Conservation (phyloP, 2,329 filamentous ascomycete species). For the Fusarium tricinctum region DNA sequence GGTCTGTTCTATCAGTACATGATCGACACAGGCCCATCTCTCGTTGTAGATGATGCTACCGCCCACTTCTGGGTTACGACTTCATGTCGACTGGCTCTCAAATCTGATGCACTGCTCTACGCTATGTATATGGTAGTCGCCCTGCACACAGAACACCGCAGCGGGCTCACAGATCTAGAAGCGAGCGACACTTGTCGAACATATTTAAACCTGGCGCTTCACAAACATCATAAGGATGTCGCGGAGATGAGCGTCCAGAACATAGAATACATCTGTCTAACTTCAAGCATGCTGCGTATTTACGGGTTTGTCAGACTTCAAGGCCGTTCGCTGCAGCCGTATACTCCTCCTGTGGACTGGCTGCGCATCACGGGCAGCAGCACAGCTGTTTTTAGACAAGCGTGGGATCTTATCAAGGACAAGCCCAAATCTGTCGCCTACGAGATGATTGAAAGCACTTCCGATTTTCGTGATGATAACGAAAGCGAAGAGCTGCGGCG, state of each 20-base stretch:
- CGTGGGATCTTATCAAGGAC: background rate
- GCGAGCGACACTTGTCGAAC: background rate
- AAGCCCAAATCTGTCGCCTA: conserved; percentile 2
- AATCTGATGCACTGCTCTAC: conserved; percentile 10
- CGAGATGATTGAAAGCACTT: conserved; percentile 9
- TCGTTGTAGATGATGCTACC: background rate
- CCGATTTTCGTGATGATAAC: background rate
- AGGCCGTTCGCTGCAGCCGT: background rate
- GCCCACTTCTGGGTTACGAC: conserved; percentile 5
- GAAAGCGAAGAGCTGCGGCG: background rate
- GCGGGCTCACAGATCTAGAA: background rate
- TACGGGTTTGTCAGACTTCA: conserved; percentile 6
- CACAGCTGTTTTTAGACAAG: background rate
- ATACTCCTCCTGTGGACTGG: conserved; percentile 4
- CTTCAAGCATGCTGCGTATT: conserved; percentile 9
- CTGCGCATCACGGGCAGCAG: conserved; percentile 3
- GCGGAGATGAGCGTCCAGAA: background rate
- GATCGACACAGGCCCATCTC: conserved; percentile 9
- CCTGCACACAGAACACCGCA: background rate
- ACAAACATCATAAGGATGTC: conserved; percentile 10
- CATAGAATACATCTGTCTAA: conserved; percentile 4
- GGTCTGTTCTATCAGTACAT: conserved; percentile 13
- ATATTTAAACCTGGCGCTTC: conserved; percentile 15
- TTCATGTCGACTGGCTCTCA: conserved; percentile 3
- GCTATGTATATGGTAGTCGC: conserved; percentile 13